These are phyloP conservation scores for Pichia cephalocereana DNA, from an alignment of 805 yeast species.

Conservation along the genomic window DNA sequence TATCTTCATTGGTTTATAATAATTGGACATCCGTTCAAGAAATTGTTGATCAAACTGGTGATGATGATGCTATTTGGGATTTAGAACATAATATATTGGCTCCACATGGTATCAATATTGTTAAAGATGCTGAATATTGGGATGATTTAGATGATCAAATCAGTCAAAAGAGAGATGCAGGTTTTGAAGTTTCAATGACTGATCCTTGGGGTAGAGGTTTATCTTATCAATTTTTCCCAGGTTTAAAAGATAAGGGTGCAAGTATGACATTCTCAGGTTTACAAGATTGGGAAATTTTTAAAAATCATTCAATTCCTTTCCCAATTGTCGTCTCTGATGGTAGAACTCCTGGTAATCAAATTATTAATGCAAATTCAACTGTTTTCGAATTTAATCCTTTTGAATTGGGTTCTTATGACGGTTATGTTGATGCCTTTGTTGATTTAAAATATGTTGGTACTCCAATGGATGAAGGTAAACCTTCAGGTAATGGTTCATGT, in stretches of 20 bases:
- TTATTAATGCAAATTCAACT: conserved; percentile 60
- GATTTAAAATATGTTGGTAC: conserved; percentile 67
- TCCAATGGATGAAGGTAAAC: conserved; percentile 47
- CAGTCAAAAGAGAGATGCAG: conserved; percentile 46
- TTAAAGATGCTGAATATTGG: conserved; percentile 45
- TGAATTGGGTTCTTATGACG: conserved; percentile 87
- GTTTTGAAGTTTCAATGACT: conserved; percentile 57
- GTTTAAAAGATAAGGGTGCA: conserved; percentile 51
- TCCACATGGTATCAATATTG: conserved; percentile 54
- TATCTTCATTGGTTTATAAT: conserved; percentile 59
- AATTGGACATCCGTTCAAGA: conserved; percentile 65
- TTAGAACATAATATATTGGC: conserved; percentile 49
- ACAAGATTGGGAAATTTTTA: conserved; percentile 51
- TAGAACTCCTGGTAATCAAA: conserved; percentile 49
- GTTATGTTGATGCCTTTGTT: conserved; percentile 54
- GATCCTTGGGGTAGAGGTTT: conserved; percentile 78
- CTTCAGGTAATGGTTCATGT: conserved; percentile 36
- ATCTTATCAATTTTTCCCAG: conserved; percentile 63
- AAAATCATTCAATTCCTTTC: conserved; percentile 58
- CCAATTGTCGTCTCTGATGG: conserved; percentile 62
- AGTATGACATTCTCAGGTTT: conserved; percentile 51
- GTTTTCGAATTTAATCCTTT: conserved; percentile 55
- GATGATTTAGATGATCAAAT: conserved; percentile 44
- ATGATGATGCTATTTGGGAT: conserved; percentile 55
- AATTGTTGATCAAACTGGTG: conserved; percentile 33